phyloP scores from a whole-genome alignment of 2,329 filamentous ascomycete genomes.

The Talaromyces pinophilus region DNA sequence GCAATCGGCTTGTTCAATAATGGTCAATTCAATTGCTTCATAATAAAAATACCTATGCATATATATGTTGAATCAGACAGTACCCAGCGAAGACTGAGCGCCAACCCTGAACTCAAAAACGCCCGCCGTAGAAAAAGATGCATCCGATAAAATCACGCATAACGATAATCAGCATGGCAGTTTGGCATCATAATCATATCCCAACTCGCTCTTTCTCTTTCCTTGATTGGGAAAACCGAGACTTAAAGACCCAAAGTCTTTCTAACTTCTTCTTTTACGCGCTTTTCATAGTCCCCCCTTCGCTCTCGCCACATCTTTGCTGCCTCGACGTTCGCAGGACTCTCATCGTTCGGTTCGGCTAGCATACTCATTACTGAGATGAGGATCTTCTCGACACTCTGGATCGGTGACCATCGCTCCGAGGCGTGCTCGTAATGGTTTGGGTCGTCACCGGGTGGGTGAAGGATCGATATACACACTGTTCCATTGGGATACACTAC shows the following conservation, averaged over 20 bases:
- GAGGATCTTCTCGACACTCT: slow-evolving; percentile 96
- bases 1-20: neutral
- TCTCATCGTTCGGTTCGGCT: slow-evolving; percentile 95
- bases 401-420: slow-evolving; percentile 94
- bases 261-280: slow-evolving; percentile 79
- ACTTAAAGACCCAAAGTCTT: slow-evolving; percentile 73
- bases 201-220: neutral
- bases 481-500: slow-evolving; percentile 86
- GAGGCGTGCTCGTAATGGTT: slow-evolving; percentile 97
- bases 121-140: slow-evolving; percentile 6
- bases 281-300: slow-evolving; percentile 78
- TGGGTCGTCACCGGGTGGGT: slow-evolving; percentile 93
- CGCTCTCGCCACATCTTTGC: slow-evolving; percentile 94
- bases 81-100: neutral
- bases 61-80: neutral
- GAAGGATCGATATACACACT: slow-evolving; percentile 97
- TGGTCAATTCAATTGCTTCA: neutral
- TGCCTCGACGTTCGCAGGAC: slow-evolving; percentile 91
- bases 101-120: slow-evolving; percentile 6
- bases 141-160: neutral
- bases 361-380: slow-evolving; percentile 98
- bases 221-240: neutral
- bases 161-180: slow-evolving; percentile 14
- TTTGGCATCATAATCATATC: slow-evolving; percentile 10
- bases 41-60: slow-evolving; percentile 1